These are phyloP conservation scores for Wolfiporia cocos DNA, from an alignment of 1,284 basidiomycete species.

Conservation along the genomic window DNA sequence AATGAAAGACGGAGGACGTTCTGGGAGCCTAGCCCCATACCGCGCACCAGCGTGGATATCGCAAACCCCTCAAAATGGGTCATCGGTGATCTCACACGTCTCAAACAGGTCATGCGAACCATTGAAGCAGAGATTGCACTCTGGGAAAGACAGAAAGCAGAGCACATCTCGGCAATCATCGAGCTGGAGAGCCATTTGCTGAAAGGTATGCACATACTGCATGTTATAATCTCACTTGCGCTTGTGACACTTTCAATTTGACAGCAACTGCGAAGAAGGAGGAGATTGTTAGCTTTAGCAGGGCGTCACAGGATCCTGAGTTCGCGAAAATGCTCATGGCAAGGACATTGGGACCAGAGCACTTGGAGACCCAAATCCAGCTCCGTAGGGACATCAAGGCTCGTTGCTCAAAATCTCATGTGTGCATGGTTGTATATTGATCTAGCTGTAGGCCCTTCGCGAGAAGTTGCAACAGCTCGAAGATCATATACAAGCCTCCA, in stretches of 20 bases:
- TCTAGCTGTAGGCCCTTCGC: slow-evolving; percentile 44
- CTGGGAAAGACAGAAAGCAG: slow-evolving; percentile 38
- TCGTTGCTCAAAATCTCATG: slow-evolving; percentile 16
- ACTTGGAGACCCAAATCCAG: slow-evolving; percentile 76
- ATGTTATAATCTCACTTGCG: background rate
- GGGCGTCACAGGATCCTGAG: slow-evolving; percentile 69
- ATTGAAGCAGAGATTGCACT: slow-evolving; percentile 46
- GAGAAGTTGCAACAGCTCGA: slow-evolving; percentile 77
- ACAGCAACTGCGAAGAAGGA: slow-evolving; percentile 69
- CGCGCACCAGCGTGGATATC: too few species aligned
- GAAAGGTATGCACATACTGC: slow-evolving; percentile 41
- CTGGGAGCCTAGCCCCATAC: too few species aligned
- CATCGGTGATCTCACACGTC: slow-evolving; percentile 44
- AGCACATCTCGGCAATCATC: slow-evolving; percentile 36
- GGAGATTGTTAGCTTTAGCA: slow-evolving; percentile 70
- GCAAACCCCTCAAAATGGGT: slow-evolving; percentile 45
- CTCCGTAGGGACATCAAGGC: slow-evolving; percentile 68
- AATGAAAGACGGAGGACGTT: too few species aligned
- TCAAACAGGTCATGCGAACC: slow-evolving; percentile 41
- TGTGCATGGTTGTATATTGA: background rate
- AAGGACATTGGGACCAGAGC: slow-evolving; percentile 82
- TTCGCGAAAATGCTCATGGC: slow-evolving; percentile 78
- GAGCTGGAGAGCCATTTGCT: slow-evolving; percentile 60
- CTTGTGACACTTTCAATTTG: background rate
- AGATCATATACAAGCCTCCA: slow-evolving; percentile 60